Conservation (phyloP, 202 grass and related monocot species). For the Digitaria exilis region DNA sequence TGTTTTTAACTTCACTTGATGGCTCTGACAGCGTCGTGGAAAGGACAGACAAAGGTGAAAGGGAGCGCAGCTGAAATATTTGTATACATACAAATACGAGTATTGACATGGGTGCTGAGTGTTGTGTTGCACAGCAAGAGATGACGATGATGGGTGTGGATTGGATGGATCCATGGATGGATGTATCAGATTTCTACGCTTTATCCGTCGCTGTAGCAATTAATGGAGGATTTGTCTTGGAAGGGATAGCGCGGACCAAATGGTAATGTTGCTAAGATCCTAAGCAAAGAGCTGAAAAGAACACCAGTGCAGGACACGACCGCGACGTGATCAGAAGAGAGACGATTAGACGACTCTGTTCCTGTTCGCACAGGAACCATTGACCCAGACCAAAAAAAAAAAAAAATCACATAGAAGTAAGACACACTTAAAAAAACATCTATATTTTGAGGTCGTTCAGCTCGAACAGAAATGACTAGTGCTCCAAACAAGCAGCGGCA, state of each 20-base stretch:
- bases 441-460: background rate
- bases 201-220: slow-evolving; percentile 25
- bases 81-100: background rate
- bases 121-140: background rate
- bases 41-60: background rate
- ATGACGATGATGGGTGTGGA: background rate
- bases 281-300: slow-evolving; percentile 46
- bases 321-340: background rate
- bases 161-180: slow-evolving; percentile 12
- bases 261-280: slow-evolving; percentile 42
- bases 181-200: slow-evolving; percentile 5
- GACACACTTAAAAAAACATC: background rate
- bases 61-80: too few relatives aligned
- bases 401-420: too few relatives aligned
- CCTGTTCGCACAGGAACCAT: background rate
- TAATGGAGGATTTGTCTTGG: slow-evolving; percentile 8
- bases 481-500: background rate
- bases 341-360: background rate
- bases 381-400: too few relatives aligned
- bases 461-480: background rate
- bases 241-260: slow-evolving; percentile 26
- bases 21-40: background rate
- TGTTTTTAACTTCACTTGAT: background rate
- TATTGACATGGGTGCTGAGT: background rate
- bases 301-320: background rate